These are phyloP conservation scores for Diutina scorzettiae DNA, from an alignment of 1,139 yeast species.

Conservation along the genomic window DNA sequence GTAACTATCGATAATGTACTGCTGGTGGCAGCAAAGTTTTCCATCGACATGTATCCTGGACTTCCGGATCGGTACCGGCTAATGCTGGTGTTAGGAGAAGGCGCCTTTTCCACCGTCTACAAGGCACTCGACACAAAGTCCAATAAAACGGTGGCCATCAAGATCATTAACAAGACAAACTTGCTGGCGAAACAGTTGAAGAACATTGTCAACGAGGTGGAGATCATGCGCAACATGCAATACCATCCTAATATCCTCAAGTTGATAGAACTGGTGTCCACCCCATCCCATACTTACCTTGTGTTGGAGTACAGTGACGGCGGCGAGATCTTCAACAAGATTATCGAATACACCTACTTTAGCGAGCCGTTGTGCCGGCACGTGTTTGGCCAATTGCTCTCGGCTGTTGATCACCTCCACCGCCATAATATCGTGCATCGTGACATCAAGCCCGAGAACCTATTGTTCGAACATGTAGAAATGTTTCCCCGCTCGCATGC, in stretches of 20 bases:
- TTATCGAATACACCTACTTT: conserved; percentile 83
- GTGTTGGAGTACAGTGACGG: conserved; percentile 81
- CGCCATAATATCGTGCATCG: conserved; percentile 84
- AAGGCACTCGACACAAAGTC: conserved; percentile 41
- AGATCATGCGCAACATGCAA: conserved; percentile 60
- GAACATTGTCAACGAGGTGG: conserved; percentile 71
- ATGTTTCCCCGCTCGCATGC: conserved; percentile 28
- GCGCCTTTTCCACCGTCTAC: conserved; percentile 85
- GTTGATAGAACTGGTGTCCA: conserved; percentile 51
- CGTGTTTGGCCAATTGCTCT: conserved; percentile 72
- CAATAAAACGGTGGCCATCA: conserved; percentile 56
- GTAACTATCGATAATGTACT: background rate
- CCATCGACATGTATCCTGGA: conserved; percentile 9
- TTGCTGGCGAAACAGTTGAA: conserved; percentile 35
- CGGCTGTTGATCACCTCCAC: conserved; percentile 75
- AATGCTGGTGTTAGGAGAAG: conserved; percentile 48
- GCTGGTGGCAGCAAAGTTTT: background rate
- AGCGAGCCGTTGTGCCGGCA: conserved; percentile 79
- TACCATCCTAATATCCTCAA: conserved; percentile 61
- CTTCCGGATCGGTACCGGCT: conserved; percentile 15
- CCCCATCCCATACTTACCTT: conserved; percentile 55
- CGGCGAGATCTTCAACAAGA: conserved; percentile 91
- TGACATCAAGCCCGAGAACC: conserved; percentile 90
- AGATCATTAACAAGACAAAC: conserved; percentile 66
- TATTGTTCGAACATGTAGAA: conserved; percentile 46